Evolutionary conservation across 495 filamentous ascomycete species (phyloP), one percentile per base, ranked within the genome.

Genomic region (Thozetella sp.): DNA sequence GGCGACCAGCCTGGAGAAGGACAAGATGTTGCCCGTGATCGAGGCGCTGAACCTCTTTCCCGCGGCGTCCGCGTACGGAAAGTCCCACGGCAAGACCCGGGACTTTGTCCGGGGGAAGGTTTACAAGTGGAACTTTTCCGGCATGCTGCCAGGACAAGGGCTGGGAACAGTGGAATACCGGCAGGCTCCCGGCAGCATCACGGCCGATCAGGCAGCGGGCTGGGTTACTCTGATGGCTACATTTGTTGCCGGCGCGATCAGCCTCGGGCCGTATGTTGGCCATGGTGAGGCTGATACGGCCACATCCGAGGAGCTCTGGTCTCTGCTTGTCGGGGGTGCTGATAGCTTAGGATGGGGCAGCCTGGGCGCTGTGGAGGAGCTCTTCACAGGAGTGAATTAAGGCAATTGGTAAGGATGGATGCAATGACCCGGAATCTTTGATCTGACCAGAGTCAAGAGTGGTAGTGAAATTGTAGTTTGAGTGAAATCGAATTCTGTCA

Each of bases 111-210:
- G 62, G 2, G 67, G 65, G 10, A 72, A 72, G 59, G 61, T 65
- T 54, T 72, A 67, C 60, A 72, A 68, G 63, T 72, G 70, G 70
- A 61, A 70, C 40, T 65, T 68, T 17, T 57, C 65, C 3, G 65
- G 67, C 12, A 65, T 69, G 64, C 11, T 69, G 53, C 15, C 57
- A 9, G 55, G 55, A 0, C 27, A 50, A 0, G 58, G 61, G 9
- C 2, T 40, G 25, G 67, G 65, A 9, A 68, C 70, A 27, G 58
- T 72, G 12, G 70, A 72, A 58, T 72, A 63, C 34, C 61, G 70
- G 13, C 70, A 70, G 63, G 53, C 67, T 27, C 59, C 59, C 17
- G 69, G 69, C 22, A 65, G 65, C 50, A 12, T 60, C 43, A 22
- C 2, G 0, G 61, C 59, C 2, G 67, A 45, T 2, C 61, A 70